Base-by-base conservation (phyloP, 208 protist species). In the Leishmania braziliensis region DNA sequence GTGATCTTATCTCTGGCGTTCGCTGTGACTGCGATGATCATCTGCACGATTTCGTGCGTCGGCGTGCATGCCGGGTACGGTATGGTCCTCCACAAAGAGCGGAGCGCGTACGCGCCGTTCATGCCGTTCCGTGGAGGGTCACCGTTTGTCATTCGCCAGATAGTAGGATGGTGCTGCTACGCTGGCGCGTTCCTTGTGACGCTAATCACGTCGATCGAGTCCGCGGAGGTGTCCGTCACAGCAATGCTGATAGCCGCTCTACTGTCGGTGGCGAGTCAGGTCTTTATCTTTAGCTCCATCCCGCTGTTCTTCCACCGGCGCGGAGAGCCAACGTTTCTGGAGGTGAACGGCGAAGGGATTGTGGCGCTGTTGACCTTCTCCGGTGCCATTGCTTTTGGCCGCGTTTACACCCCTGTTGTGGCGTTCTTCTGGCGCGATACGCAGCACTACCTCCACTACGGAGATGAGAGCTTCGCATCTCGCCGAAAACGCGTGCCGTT, bases 111-210 rank as follows among this genome's bases (percentile, higher is more conserved):
- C 80, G 76, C 80, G 39, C 79, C 86, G 36, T 95, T 95, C 70
- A 95, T 95, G 91, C 93, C 92, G 23, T 97, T 97, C 87, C 80
- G 85, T 63, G 93, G 93, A 43, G 93, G 92, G 4, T 71, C 86
- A 56, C 81, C 84, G 16, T 97, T 93, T 77, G 84, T 95, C 56
- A 73, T 84, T 6, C 82, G 89, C 51, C 93, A 97, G 79, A 86
- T 91, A 48, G 78, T 81, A 0, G 93, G 91, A 48, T 95, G 93
- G 92, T 72, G 77, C 56, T 90, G 87, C 83, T 97, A 90, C 75
- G 36, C 91, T 8, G 75, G 43, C 46, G 77, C 78, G 20, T 82
- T 95, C 48, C 78, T 97, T 20, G 69, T 95, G 33, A 94, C 93
- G 43, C 84, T 97, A 1, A 87, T 91, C 74, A 84, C 83, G 10